Conservation (phyloP, 1,284 basidiomycete species). For the Chalciporus sp. region DNA sequence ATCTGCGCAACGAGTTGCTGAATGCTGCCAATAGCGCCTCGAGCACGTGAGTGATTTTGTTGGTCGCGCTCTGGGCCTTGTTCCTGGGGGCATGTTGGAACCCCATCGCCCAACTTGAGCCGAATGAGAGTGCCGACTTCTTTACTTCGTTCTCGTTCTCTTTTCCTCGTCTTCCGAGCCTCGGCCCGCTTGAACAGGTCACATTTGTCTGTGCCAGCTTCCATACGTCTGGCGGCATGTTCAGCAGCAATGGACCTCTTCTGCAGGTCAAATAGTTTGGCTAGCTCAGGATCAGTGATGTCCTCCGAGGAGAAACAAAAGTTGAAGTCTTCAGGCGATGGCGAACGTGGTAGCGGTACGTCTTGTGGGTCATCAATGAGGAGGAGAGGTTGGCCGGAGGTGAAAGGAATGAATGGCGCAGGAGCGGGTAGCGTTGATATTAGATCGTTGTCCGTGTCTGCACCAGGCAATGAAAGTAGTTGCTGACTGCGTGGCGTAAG, state of each 20-base stretch:
- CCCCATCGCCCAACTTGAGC: conserved; percentile 43
- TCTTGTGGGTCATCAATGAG: conserved; percentile 45
- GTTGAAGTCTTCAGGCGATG: conserved; percentile 48
- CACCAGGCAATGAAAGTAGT: conserved; percentile 40
- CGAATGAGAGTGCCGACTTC: conserved; percentile 54
- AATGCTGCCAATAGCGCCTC: conserved; percentile 39
- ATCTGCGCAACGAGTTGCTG: conserved; percentile 58
- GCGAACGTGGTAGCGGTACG: conserved; percentile 43
- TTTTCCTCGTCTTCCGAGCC: conserved; percentile 46
- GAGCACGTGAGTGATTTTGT: conserved; percentile 23
- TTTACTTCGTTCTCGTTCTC: conserved; percentile 51
- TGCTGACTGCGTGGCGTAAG: conserved; percentile 20
- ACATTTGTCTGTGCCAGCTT: conserved; percentile 37
- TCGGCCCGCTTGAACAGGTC: conserved; percentile 47
- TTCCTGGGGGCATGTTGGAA: conserved; percentile 24
- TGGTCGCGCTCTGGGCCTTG: conserved; percentile 23
- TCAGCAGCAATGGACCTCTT: conserved; percentile 43
- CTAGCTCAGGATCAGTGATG: conserved; percentile 43
- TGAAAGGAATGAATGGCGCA: conserved; percentile 16
- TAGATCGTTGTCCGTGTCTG: conserved; percentile 40
- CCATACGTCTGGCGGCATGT: conserved; percentile 40
- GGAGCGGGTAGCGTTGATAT: conserved; percentile 24
- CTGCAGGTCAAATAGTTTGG: conserved; percentile 41
- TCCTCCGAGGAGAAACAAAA: conserved; percentile 39
- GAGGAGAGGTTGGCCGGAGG: conserved; percentile 32